These are phyloP conservation scores for Pythium utonaiense DNA, from an alignment of 352 stramenopile genomes.

Conservation along the genomic window DNA sequence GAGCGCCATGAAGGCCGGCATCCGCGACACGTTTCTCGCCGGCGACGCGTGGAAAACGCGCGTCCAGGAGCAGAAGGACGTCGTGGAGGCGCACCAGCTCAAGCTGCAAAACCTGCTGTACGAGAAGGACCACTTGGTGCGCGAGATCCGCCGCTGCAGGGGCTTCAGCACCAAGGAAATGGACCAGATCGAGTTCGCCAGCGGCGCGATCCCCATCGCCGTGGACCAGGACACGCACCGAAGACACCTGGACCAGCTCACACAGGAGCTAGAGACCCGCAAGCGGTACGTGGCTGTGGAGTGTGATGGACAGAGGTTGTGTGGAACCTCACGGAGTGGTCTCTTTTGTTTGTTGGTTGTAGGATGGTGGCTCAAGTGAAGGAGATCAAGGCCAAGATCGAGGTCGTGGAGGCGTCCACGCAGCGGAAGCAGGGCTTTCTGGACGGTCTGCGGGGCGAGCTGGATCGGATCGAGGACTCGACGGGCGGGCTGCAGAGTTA, in stretches of 20 bases:
- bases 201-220: constrained; percentile 46
- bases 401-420: constrained; percentile 46
- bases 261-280: constrained; percentile 50
- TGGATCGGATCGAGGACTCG: constrained; percentile 52
- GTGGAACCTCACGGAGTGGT: too few relatives aligned
- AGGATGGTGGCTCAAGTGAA: constrained; percentile 61
- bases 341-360: neutral
- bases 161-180: constrained; percentile 77
- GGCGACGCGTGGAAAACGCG: constrained; percentile 58
- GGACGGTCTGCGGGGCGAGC: constrained; percentile 43
- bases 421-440: constrained; percentile 62
- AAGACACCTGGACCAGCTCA: constrained; percentile 65
- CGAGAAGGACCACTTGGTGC: constrained; percentile 77
- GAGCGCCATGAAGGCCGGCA: constrained; percentile 42
- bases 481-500: constrained; percentile 58
- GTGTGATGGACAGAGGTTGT: too few relatives aligned
- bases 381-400: constrained; percentile 56
- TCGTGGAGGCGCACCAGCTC: constrained; percentile 70
- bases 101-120: constrained; percentile 82
- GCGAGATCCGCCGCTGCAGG: constrained; percentile 69
- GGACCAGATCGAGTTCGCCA: constrained; percentile 73
- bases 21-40: constrained; percentile 68
- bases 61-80: constrained; percentile 71
- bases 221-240: constrained; percentile 51
- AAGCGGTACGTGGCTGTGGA: constrained; percentile 38